Evolutionary conservation across 495 filamentous ascomycete species (phyloP).

Genomic region (Penicillium salamii): DNA sequence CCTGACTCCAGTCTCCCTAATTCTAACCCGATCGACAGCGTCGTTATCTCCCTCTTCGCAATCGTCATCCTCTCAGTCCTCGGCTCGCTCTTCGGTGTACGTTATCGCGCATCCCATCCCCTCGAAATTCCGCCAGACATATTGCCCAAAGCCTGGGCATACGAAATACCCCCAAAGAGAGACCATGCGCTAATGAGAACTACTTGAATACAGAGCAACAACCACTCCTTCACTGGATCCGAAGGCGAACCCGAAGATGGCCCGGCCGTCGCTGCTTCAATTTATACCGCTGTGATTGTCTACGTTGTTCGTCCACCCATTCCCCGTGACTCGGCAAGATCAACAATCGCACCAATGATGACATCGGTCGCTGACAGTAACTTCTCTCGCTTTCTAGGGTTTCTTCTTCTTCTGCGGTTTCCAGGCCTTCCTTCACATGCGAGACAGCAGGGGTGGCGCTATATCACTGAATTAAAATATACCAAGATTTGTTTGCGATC

Average conservation of each 20-base stretch:
- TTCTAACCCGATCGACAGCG: constrained; percentile 47
- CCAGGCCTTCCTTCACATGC: constrained; percentile 76
- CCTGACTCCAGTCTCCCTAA: not conserved
- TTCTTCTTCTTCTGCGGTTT: constrained; percentile 89
- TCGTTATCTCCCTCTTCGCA: constrained; percentile 83
- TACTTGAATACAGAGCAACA: constrained; percentile 50
- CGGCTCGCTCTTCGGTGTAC: constrained; percentile 72
- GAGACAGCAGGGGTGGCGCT: constrained; percentile 73
- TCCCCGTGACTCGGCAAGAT: not conserved
- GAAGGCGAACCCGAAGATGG: constrained; percentile 72
- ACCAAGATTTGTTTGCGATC: constrained; percentile 13
- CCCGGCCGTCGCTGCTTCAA: constrained; percentile 70
- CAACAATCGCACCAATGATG: not conserved
- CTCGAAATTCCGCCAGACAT: constrained; percentile 4
- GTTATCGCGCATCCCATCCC: constrained; percentile 1
- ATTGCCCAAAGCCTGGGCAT: not conserved
- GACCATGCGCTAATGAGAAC: constrained; percentile 7
- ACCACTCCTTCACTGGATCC: constrained; percentile 77
- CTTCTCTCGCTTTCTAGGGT: constrained; percentile 44
- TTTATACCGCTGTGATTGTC: constrained; percentile 81
- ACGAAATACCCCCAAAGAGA: not conserved
- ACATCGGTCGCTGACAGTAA: constrained; percentile 4
- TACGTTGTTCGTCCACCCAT: constrained; percentile 64
- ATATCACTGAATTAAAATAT: constrained; percentile 64
- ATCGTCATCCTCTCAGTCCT: constrained; percentile 85